Evolutionary conservation across 1,284 basidiomycete species (phyloP), one percentile per base, ranked within the genome.

Genomic region (Boletellus sp.): DNA sequence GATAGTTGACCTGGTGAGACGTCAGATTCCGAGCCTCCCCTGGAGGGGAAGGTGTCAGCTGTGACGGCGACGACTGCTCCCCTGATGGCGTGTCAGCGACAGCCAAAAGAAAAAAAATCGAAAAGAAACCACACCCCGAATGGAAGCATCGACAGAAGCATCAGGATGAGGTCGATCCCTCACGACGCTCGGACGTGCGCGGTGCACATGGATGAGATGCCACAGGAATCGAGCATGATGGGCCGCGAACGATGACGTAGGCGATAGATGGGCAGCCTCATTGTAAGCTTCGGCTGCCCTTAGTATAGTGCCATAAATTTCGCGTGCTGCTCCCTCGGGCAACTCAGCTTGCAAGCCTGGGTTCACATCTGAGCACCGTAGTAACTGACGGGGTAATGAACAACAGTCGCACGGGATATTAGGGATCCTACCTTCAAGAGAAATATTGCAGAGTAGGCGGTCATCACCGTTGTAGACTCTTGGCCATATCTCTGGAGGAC

Each of bases 401-500:
- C 19, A 34, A 30, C 25, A 4, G 36, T 27, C 33, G 40, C 11
- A 29, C 19, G 34, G 20, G 34, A 26, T 14, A 10, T 26, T 48
- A 25, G 47, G 27, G 25, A 44, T 57, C 69, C 35, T 60, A 87
- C 87, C 73, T 76, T 83, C 46, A 91, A 68, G 45, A 91, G 67
- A 60, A 87, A 83, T 32, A 91, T 80, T 17, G 87, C 86, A 46
- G 83, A 80, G 58, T 91, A 91, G 14, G 87, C 88, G 13, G 84
- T 85, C 87, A 91, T 91, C 36, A 86, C 78, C 5, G 84, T 82
- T 49, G 87, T 79, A 4, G 84, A 82, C 59, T 91, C 88, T 68
- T 91, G 88, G 8, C 84, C 78, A 55, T 91, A 91, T 43, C 82
- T 82, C 87, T 90, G 60, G 26, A 35, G 27, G 8, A 9, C 20